phyloP scores from a whole-genome alignment of 805 yeast genomes.

The Hanseniaspora occidentalis region DNA sequence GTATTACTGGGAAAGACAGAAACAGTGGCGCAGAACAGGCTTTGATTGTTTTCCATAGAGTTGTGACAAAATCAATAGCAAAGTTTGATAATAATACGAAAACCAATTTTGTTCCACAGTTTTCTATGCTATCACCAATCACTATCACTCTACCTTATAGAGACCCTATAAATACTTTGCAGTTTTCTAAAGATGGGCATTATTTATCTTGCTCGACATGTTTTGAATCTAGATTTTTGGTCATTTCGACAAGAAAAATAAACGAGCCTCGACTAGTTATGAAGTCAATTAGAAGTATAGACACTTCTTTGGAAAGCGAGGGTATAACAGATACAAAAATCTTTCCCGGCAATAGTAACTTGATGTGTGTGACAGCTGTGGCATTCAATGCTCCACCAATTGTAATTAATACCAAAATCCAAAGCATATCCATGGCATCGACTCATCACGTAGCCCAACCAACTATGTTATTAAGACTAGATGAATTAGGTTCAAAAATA shows the following conservation, averaged over 20 bases:
- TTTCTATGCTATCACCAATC: constrained; percentile 27
- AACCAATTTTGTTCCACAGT: constrained; percentile 27
- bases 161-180: constrained; percentile 68
- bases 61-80: constrained; percentile 8
- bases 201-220: constrained; percentile 57
- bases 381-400: constrained; percentile 59
- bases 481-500: constrained; percentile 71
- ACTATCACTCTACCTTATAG: constrained; percentile 74
- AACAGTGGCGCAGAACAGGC: constrained; percentile 63
- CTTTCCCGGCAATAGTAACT: constrained; percentile 48
- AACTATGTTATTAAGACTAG: constrained; percentile 45
- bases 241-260: constrained; percentile 53
- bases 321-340: constrained; percentile 77
- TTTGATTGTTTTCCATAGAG: constrained; percentile 48
- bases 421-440: constrained; percentile 18
- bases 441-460: constrained; percentile 35
- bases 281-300: constrained; percentile 53
- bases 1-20: constrained; percentile 71
- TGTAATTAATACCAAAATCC: constrained; percentile 50
- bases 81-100: too few species aligned
- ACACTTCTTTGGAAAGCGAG: constrained; percentile 64
- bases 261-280: constrained; percentile 53
- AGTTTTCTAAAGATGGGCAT: constrained; percentile 59
- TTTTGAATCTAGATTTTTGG: constrained; percentile 66
- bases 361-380: constrained; percentile 45